Evolutionary conservation across 805 yeast species (phyloP).

Genomic region (Danielozyma ontarioensis): DNA sequence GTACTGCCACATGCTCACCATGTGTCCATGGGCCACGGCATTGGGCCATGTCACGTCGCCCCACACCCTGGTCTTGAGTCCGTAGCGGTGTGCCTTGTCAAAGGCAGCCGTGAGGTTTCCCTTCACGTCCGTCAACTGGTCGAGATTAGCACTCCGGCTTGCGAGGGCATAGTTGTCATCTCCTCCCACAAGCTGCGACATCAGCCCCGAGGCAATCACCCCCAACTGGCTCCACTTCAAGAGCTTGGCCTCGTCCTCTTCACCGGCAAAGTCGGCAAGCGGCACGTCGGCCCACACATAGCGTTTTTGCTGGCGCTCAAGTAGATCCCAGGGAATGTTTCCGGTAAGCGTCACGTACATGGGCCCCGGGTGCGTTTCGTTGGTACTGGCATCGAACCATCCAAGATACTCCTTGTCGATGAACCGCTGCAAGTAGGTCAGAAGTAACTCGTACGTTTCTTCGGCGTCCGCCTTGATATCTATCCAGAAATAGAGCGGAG

Average conservation of each 20-base stretch:
- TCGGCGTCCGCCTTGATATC: conserved; percentile 57
- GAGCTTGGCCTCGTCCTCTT: conserved; percentile 16
- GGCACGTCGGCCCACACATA: conserved; percentile 54
- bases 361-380: conserved; percentile 44
- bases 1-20: conserved; percentile 42
- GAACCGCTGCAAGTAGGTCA: conserved; percentile 42
- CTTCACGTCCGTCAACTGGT: conserved; percentile 25
- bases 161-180: conserved; percentile 8
- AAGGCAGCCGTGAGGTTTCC: conserved; percentile 19
- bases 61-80: conserved; percentile 62
- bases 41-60: conserved; percentile 68
- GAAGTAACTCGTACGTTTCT: conserved; percentile 42
- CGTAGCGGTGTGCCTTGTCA: conserved; percentile 43
- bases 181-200: conserved; percentile 25
- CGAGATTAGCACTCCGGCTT: conserved; percentile 6
- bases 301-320: conserved; percentile 17
- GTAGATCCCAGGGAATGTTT: conserved; percentile 44
- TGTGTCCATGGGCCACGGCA: conserved; percentile 36
- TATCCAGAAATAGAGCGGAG: conserved; percentile 56
- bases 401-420: conserved; percentile 47
- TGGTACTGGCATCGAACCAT: conserved; percentile 33
- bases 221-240: conserved; percentile 21
- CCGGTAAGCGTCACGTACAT: conserved; percentile 65
- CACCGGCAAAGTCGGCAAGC: conserved; percentile 22
- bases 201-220: conserved; percentile 41